phyloP scores from a whole-genome alignment of 2,329 filamentous ascomycete species.

The Trichoderma gracile region DNA sequence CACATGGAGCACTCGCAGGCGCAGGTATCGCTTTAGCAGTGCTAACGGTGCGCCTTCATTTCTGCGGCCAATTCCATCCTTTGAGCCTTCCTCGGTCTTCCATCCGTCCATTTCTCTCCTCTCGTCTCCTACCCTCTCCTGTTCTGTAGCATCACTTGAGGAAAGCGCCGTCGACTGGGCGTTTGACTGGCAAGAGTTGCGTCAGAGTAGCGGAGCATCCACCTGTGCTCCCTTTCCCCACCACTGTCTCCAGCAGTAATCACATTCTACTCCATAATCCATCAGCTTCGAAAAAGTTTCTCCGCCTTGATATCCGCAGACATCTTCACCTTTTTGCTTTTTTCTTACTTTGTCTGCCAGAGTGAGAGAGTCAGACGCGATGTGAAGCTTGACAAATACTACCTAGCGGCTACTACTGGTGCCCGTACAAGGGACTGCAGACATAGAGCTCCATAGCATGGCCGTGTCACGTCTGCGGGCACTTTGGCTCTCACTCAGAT shows the following conservation, averaged over 20 bases:
- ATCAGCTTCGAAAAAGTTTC: slow-evolving; percentile 15
- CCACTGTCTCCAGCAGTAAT: slow-evolving; percentile 24
- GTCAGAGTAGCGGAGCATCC: slow-evolving; percentile 21
- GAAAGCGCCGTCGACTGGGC: background rate
- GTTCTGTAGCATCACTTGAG: background rate
- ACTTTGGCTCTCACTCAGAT: background rate
- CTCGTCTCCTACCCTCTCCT: background rate
- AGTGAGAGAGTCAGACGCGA: background rate
- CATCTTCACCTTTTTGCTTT: background rate
- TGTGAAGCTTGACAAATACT: slow-evolving; percentile 1
- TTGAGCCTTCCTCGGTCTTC: too few species aligned
- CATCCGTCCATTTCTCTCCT: background rate
- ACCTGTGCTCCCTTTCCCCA: slow-evolving; percentile 10
- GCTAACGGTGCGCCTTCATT: background rate
- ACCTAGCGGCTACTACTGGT: too few species aligned
- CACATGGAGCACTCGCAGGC: background rate
- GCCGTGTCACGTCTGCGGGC: background rate
- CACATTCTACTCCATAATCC: slow-evolving; percentile 19
- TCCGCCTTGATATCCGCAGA: slow-evolving; percentile 1
- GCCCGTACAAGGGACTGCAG: too few species aligned
- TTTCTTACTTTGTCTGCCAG: too few species aligned
- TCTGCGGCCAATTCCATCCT: background rate
- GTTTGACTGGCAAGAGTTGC: slow-evolving; percentile 9
- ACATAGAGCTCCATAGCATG: background rate
- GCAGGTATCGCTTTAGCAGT: too few species aligned